Evolutionary conservation across 306 rosid genomes (phyloP).

Genomic region (Elaeagnus macrophylla): DNA sequence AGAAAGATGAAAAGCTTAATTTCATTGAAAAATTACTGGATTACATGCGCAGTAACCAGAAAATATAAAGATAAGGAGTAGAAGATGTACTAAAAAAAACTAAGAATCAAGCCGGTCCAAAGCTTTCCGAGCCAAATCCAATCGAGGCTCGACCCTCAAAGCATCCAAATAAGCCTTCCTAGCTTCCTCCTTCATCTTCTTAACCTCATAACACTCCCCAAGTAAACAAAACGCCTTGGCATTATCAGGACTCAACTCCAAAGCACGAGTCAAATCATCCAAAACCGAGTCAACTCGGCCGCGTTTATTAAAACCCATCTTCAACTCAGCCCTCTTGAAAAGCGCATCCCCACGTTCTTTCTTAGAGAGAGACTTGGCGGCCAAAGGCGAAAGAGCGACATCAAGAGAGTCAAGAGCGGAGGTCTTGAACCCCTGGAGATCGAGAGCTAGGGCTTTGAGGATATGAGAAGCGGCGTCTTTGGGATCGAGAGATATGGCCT

Average conservation of each 20-base stretch:
- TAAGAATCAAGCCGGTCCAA: conserved; percentile 40
- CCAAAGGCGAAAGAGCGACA: conserved; percentile 62
- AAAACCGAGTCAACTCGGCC: conserved; percentile 45
- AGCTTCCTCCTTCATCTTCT: conserved; percentile 67
- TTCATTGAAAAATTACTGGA: too few species aligned
- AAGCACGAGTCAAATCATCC: conserved; percentile 46
- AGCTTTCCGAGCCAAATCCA: conserved; percentile 42
- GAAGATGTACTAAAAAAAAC: neutral
- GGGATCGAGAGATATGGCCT: conserved; percentile 51
- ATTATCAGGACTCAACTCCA: conserved; percentile 46
- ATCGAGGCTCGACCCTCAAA: conserved; percentile 38
- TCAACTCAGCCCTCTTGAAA: conserved; percentile 63
- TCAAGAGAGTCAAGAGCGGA: conserved; percentile 75
- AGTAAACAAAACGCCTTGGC: conserved; percentile 46
- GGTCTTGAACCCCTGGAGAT: conserved; percentile 54
- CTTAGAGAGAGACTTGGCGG: conserved; percentile 34
- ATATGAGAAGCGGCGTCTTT: conserved; percentile 71
- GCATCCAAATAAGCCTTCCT: conserved; percentile 66
- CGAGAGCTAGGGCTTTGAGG: conserved; percentile 58
- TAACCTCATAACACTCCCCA: conserved; percentile 67
- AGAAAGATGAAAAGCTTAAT: too few species aligned
- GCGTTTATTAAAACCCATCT: conserved; percentile 31
- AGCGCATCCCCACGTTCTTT: conserved; percentile 73
- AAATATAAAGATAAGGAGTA: too few species aligned
- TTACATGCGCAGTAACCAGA: too few species aligned